phyloP scores from a whole-genome alignment of 352 stramenopile species.

The Blastocystis sp. region DNA sequence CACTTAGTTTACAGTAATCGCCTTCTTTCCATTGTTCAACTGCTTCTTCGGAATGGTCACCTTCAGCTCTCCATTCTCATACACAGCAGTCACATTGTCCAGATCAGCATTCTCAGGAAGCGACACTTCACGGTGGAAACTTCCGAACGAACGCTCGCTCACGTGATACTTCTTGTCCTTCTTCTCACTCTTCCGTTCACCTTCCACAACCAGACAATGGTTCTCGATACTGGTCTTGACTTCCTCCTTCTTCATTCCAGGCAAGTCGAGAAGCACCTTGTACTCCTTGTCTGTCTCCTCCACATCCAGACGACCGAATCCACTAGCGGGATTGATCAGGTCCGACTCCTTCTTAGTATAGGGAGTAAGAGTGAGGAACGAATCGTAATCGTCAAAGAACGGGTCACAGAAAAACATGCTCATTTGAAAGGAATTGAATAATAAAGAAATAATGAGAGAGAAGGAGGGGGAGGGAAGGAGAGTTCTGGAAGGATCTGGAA shows the following conservation, averaged over 20 bases:
- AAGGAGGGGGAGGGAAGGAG: no score
- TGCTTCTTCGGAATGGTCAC: not conserved
- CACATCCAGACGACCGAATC: slow-evolving; percentile 24
- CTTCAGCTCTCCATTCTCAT: slow-evolving; percentile 20
- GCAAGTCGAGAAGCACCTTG: not conserved
- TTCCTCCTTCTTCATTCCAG: slow-evolving; percentile 8
- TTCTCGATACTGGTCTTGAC: not conserved
- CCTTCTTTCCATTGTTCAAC: not conserved
- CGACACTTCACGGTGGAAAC: not conserved
- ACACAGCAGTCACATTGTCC: not conserved
- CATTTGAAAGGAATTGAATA: no score
- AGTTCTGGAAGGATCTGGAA: no score
- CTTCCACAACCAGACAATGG: not conserved
- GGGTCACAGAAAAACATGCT: no score
- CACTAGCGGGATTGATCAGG: no score
- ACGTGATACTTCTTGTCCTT: not conserved
- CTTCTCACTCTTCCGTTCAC: slow-evolving; percentile 2
- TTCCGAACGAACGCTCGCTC: slow-evolving; percentile 1
- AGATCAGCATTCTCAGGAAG: not conserved
- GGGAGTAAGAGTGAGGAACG: no score
- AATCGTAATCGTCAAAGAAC: no score
- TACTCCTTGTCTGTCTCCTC: not conserved
- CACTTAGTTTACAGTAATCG: not conserved
- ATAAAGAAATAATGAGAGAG: no score
- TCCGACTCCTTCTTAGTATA: no score